Conservation (phyloP, 1,139 yeast species). For the Suhomyces bribrorum region DNA sequence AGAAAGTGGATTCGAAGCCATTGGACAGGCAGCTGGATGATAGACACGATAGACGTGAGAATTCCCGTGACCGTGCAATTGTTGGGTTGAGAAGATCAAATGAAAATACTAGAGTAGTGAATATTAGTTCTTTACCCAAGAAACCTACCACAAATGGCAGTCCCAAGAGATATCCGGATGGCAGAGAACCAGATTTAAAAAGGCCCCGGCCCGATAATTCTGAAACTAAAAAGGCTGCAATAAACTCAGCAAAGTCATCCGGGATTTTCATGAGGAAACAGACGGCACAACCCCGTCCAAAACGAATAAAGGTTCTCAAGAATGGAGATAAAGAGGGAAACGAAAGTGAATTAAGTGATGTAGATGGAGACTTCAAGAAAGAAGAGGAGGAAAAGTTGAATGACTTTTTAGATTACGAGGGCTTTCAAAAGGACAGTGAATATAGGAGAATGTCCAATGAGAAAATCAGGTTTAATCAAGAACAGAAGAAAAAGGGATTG, state of each 20-base stretch:
- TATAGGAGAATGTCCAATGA: conserved; percentile 13
- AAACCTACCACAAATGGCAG: not conserved
- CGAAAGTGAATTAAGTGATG: conserved; percentile 28
- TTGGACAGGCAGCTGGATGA: not conserved
- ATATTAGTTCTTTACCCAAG: not conserved
- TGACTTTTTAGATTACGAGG: conserved; percentile 16
- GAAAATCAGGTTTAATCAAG: conserved; percentile 9
- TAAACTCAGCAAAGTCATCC: conserved; percentile 3
- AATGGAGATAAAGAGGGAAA: conserved; percentile 15
- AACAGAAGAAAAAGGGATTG: conserved; percentile 11
- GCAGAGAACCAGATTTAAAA: not conserved
- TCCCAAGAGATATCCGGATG: conserved; percentile 3
- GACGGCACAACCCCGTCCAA: conserved; percentile 3
- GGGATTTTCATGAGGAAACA: conserved; percentile 7
- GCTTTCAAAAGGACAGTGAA: conserved; percentile 15
- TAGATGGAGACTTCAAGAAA: conserved; percentile 21
- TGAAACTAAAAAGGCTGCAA: not conserved
- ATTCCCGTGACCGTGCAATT: conserved; percentile 3
- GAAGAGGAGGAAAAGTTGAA: conserved; percentile 19
- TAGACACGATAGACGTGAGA: not conserved
- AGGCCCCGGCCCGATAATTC: not conserved
- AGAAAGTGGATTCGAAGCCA: not conserved
- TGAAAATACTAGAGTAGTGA: not conserved
- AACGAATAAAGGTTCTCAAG: conserved; percentile 8
- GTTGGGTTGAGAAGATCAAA: conserved; percentile 2